These are phyloP conservation scores for Sporothrix curviconia DNA, from an alignment of 2,329 filamentous ascomycete species.

Conservation along the genomic window DNA sequence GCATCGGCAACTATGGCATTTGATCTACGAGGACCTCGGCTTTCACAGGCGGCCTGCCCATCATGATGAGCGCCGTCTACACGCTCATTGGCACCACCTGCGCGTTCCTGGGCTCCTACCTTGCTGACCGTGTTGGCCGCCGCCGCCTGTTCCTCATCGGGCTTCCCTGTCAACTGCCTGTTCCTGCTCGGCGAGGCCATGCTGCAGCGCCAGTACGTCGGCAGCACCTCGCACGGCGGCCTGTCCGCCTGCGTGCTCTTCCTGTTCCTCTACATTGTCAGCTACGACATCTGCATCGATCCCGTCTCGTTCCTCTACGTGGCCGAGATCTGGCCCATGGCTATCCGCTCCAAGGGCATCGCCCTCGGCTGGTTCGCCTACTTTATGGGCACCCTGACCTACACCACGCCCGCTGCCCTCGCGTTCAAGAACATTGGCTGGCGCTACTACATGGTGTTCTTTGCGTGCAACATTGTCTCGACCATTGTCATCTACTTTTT, in stretches of 20 bases:
- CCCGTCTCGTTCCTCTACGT: slow-evolving; percentile 7
- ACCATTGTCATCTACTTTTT: slow-evolving; percentile 6
- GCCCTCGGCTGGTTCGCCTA: slow-evolving; percentile 7
- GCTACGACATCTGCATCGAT: slow-evolving; percentile 12
- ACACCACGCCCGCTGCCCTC: slow-evolving; percentile 5
- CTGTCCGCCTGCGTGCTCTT: slow-evolving; percentile 1
- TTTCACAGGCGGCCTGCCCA: slow-evolving; percentile 5
- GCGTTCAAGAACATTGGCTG: slow-evolving; percentile 10
- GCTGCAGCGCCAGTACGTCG: slow-evolving; percentile 10
- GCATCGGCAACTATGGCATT: slow-evolving; percentile 12
- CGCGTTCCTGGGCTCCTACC: slow-evolving; percentile 3
- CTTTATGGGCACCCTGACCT: slow-evolving; percentile 9
- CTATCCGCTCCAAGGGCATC: slow-evolving; percentile 12
- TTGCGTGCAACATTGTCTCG: slow-evolving; percentile 2
- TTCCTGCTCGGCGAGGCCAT: slow-evolving; percentile 7
- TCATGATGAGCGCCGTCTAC: slow-evolving; percentile 13
- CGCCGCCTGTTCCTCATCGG: not conserved
- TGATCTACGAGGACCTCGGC: slow-evolving; percentile 10
- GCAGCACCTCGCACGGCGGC: slow-evolving; percentile 1
- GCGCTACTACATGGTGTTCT: slow-evolving; percentile 18
- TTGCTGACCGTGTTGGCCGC: slow-evolving; percentile 6
- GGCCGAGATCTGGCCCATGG: slow-evolving; percentile 10
- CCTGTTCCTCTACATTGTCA: slow-evolving; percentile 8
- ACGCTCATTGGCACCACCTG: slow-evolving; percentile 1
- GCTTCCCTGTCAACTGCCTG: not conserved